phyloP scores from a whole-genome alignment of 139 green algal species.

The Tetradesmus obliquus region DNA sequence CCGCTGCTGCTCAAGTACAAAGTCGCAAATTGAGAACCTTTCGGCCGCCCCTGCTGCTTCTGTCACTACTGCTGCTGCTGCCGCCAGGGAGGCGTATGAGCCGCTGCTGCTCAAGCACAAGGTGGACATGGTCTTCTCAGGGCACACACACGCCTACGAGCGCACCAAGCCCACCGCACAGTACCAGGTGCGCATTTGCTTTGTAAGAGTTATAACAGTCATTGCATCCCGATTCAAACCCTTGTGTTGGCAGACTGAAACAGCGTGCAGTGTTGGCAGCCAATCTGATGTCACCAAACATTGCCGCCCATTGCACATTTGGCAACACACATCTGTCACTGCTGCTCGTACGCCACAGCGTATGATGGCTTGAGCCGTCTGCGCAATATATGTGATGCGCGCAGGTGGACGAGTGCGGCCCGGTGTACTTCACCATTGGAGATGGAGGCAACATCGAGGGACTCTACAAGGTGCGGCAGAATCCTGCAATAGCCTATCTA shows the following conservation, averaged over 20 bases:
- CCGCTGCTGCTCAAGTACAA: constrained; percentile 17
- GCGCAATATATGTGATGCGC: not conserved
- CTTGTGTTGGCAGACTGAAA: no score
- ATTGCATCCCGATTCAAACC: no score
- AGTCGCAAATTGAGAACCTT: not conserved
- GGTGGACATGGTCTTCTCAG: constrained; percentile 15
- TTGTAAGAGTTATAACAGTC: no score
- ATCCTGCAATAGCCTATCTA: no score
- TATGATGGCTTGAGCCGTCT: no score
- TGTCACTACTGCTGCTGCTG: no score
- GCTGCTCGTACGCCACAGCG: no score
- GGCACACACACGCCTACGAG: constrained; percentile 16
- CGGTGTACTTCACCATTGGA: constrained; percentile 26
- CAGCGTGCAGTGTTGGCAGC: no score
- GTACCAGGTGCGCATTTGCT: not conserved
- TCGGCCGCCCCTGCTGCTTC: no score
- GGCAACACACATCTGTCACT: no score
- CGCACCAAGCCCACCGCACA: not conserved
- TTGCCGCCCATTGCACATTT: no score
- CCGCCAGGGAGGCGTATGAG: not conserved
- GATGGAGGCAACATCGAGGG: constrained; percentile 26
- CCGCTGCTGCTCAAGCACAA: constrained; percentile 16
- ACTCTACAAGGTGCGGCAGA: not conserved
- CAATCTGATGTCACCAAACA: no score
- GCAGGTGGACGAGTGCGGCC: constrained; percentile 13